These are phyloP conservation scores for Eimeria tenella DNA, from an alignment of 169 alveolate species.

Conservation along the genomic window DNA sequence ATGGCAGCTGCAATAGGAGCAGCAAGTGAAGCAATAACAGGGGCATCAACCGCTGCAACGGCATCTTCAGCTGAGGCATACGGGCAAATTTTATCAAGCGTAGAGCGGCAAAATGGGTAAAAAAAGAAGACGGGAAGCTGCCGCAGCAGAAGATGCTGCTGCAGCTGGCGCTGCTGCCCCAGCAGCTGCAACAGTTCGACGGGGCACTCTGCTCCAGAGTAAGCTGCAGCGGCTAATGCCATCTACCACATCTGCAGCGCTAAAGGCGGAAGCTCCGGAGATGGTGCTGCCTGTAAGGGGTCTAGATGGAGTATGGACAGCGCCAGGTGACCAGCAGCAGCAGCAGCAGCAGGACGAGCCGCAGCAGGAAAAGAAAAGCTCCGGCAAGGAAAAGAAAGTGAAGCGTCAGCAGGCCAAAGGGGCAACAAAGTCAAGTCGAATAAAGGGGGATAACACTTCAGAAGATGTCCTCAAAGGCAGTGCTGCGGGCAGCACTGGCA, in stretches of 20 bases:
- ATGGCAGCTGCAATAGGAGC: slow-evolving; percentile 21
- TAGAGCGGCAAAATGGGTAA: neutral
- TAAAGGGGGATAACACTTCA: neutral
- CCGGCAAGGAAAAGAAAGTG: neutral
- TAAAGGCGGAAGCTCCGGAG: neutral
- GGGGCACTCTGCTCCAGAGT: slow-evolving; percentile 6
- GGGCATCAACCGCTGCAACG: neutral
- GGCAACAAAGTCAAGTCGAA: neutral
- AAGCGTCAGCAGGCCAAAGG: slow-evolving; percentile 8
- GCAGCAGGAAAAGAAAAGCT: neutral
- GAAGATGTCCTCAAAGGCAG: neutral
- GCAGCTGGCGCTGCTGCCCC: neutral
- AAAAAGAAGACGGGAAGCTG: slow-evolving; percentile 34
- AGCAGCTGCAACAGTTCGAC: slow-evolving; percentile 1
- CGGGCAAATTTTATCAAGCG: neutral
- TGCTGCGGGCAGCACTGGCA: neutral
- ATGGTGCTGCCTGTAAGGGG: slow-evolving; percentile 14
- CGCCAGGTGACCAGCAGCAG: slow-evolving; percentile 25
- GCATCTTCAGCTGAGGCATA: neutral
- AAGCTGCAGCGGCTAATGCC: slow-evolving; percentile 60
- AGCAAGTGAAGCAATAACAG: neutral
- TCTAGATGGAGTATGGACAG: slow-evolving; percentile 32
- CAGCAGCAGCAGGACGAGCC: slow-evolving; percentile 50
- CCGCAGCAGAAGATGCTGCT: neutral
- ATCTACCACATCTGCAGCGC: slow-evolving; percentile 13